A percentile compares a stretch with the other conserved stretches of the same genome.
Conservation (phyloP, 768 basidiomycete genomes). For the Pleurotus eryngii region DNA sequence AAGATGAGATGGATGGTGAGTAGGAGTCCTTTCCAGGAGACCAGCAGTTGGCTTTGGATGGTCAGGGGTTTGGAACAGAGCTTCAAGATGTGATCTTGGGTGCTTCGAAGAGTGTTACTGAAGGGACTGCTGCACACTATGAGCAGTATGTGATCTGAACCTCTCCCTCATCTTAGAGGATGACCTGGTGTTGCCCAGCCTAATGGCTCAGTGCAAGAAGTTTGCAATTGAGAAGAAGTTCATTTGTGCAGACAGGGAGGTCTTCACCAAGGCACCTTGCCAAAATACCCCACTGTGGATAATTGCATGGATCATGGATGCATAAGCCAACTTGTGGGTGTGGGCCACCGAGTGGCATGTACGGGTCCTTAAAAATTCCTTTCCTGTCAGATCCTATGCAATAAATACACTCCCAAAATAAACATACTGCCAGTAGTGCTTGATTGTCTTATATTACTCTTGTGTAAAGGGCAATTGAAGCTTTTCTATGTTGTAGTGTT, state of each 20-base stretch:
- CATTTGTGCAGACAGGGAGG: conserved; percentile 11
- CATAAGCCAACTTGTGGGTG: conserved; percentile 20
- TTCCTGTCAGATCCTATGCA: no score
- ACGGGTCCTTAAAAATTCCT: no score
- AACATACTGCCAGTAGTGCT: no score
- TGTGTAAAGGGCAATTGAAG: no score
- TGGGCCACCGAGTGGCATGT: no score
- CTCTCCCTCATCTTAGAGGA: not conserved
- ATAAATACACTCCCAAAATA: no score
- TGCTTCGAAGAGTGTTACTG: conserved; percentile 27
- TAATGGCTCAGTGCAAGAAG: conserved; percentile 14
- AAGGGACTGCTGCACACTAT: conserved; percentile 27
- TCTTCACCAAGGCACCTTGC: conserved; percentile 17
- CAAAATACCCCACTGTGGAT: conserved; percentile 18
- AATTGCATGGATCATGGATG: conserved; percentile 27
- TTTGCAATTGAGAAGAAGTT: conserved; percentile 16
- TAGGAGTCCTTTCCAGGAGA: conserved; percentile 74
- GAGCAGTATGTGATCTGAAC: conserved; percentile 17
- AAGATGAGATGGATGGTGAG: conserved; percentile 74
- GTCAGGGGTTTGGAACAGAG: not conserved
- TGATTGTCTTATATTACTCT: no score
- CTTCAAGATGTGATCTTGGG: conserved; percentile 14
- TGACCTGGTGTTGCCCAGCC: conserved; percentile 6
- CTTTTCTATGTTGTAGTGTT: no score
- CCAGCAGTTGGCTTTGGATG: conserved; percentile 15